A percentile compares a stretch with the other conserved stretches of the same genome.
phyloP scores from a whole-genome alignment of 495 filamentous ascomycete species.

The Penicillium crystallinum region DNA sequence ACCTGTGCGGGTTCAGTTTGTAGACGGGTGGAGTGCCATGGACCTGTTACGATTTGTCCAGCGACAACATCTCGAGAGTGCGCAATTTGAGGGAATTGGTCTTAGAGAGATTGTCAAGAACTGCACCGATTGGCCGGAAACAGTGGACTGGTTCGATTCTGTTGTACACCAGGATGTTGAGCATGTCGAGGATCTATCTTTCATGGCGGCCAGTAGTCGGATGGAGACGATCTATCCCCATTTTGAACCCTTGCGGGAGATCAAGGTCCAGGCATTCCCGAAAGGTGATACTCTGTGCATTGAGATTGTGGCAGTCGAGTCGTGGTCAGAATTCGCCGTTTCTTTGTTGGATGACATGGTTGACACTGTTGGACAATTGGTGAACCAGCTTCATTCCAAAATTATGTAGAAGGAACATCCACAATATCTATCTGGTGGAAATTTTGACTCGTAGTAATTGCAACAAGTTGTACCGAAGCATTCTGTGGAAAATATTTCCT shows the following conservation, averaged over 20 bases:
- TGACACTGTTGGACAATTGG: constrained; percentile 9
- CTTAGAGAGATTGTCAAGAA: constrained; percentile 6
- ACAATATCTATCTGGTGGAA: too few relatives aligned
- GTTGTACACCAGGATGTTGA: constrained; percentile 30
- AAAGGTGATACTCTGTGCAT: constrained; percentile 32
- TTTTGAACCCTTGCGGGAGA: constrained; percentile 39
- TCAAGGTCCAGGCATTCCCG: constrained; percentile 41
- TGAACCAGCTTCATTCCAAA: not conserved
- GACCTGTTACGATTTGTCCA: constrained; percentile 18
- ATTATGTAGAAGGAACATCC: not conserved
- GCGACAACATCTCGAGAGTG: constrained; percentile 9
- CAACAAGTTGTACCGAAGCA: too few relatives aligned
- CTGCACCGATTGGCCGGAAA: constrained; percentile 10
- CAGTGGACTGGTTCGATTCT: constrained; percentile 10
- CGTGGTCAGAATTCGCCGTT: constrained; percentile 33
- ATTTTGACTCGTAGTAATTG: too few relatives aligned
- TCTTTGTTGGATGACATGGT: constrained; percentile 5
- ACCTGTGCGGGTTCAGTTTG: constrained; percentile 17
- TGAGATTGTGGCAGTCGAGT: too few relatives aligned
- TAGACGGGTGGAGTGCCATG: constrained; percentile 11
- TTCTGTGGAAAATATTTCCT: too few relatives aligned
- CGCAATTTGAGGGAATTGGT: constrained; percentile 9
- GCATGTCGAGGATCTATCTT: constrained; percentile 34
- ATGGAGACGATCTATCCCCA: constrained; percentile 42
- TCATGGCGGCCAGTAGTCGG: constrained; percentile 17